phyloP scores from a whole-genome alignment of 164 flowering plant genomes.

The Stephania cephalantha region DNA sequence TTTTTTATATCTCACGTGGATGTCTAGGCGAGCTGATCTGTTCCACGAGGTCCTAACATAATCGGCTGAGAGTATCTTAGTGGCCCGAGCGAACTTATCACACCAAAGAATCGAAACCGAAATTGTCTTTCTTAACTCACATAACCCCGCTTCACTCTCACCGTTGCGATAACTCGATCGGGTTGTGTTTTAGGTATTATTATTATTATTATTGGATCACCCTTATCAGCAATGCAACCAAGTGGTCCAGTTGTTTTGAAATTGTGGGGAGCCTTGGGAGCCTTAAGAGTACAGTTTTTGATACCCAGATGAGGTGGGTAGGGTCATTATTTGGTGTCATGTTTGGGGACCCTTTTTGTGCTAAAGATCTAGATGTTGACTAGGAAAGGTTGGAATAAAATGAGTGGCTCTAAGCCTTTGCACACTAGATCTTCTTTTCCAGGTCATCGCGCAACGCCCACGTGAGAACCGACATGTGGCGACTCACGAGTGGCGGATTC shows the following conservation, averaged over 20 bases:
- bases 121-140: too few species aligned
- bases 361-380: slow-evolving; percentile 1
- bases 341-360: not conserved
- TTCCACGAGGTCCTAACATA: too few species aligned
- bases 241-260: not conserved
- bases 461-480: not conserved
- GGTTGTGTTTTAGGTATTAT: too few species aligned
- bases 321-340: not conserved
- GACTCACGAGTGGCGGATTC: not conserved
- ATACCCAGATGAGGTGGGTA: not conserved
- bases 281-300: not conserved
- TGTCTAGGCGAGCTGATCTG: too few species aligned
- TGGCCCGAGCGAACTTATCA: too few species aligned
- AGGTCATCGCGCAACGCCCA: not conserved
- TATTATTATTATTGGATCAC: too few species aligned
- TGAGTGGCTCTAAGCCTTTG: not conserved
- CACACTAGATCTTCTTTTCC: not conserved
- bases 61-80: too few species aligned
- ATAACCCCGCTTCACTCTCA: too few species aligned
- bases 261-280: not conserved
- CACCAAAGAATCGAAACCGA: too few species aligned
- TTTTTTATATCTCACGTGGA: too few species aligned
- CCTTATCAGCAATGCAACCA: not conserved
- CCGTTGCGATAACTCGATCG: too few species aligned
- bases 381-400: not conserved